phyloP scores from a whole-genome alignment of 352 stramenopile species.

The Thraustotheca clavata region DNA sequence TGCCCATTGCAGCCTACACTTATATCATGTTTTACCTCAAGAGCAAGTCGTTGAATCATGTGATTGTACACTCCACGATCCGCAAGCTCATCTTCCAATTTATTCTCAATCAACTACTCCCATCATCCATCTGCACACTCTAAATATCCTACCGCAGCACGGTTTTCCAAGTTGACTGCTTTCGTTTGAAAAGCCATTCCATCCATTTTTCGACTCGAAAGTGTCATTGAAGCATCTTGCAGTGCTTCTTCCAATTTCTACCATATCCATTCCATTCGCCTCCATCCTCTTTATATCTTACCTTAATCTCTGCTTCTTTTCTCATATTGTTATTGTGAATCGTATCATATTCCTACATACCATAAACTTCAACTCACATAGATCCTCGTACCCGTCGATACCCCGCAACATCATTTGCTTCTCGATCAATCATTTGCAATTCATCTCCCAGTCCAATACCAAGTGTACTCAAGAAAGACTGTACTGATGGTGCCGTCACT shows the following conservation, averaged over 20 bases:
- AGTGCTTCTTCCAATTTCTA: constrained; percentile 69
- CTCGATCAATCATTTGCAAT: constrained; percentile 68
- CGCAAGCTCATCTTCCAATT: constrained; percentile 59
- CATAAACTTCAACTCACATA: neutral
- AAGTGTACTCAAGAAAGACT: constrained; percentile 63
- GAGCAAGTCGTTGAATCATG: constrained; percentile 67
- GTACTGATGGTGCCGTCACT: constrained; percentile 52
- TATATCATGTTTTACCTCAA: too few relatives aligned
- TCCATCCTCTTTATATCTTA: constrained; percentile 2
- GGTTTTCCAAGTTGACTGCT: constrained; percentile 66
- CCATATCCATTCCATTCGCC: neutral
- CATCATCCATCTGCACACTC: neutral
- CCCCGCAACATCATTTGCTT: constrained; percentile 62
- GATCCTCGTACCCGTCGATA: constrained; percentile 38
- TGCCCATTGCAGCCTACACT: too few relatives aligned
- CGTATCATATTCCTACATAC: constrained; percentile 47
- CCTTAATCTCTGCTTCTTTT: constrained; percentile 65
- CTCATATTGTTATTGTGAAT: constrained; percentile 55
- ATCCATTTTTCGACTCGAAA: constrained; percentile 34
- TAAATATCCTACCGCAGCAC: constrained; percentile 37
- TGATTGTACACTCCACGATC: constrained; percentile 72
- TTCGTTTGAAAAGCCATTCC: constrained; percentile 54
- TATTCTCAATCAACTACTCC: constrained; percentile 60
- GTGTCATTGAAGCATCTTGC: constrained; percentile 23
- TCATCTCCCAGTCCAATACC: constrained; percentile 65